Evolutionary conservation across 371 early-diverging fungal species (phyloP).

Genomic region (Rhizopus arrhizus): DNA sequence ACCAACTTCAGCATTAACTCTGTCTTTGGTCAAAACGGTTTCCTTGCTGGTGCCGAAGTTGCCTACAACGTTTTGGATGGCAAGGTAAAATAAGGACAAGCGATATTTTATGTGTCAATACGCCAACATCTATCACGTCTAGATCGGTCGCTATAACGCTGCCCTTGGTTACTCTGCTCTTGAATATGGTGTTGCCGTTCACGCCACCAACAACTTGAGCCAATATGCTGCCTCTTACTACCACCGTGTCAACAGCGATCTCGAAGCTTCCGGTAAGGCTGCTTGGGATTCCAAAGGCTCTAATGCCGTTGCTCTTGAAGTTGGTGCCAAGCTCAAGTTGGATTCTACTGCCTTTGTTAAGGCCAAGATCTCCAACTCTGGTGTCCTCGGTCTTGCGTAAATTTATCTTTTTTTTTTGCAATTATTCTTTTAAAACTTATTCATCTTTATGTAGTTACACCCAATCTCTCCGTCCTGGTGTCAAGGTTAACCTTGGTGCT

Average conservation of each 20-base stretch:
- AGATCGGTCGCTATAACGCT: slow-evolving; percentile 83
- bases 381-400: slow-evolving; percentile 85
- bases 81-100: slow-evolving; percentile 45
- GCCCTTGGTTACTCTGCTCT: slow-evolving; percentile 84
- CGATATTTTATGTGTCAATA: background rate
- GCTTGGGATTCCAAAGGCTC: slow-evolving; percentile 83
- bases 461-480: slow-evolving; percentile 91
- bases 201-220: slow-evolving; percentile 74
- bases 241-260: slow-evolving; percentile 87
- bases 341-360: slow-evolving; percentile 90
- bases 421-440: background rate
- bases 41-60: slow-evolving; percentile 89
- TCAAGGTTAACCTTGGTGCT: slow-evolving; percentile 92
- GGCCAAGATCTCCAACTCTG: slow-evolving; percentile 95
- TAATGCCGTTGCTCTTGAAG: slow-evolving; percentile 83
- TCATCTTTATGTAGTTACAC: slow-evolving; percentile 66
- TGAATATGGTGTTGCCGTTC: slow-evolving; percentile 87
- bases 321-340: slow-evolving; percentile 92
- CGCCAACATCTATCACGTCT: background rate
- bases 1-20: slow-evolving; percentile 54
- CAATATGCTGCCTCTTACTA: slow-evolving; percentile 90
- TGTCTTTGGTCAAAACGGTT: slow-evolving; percentile 76
- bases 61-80: slow-evolving; percentile 89
- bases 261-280: slow-evolving; percentile 95
- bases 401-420: slow-evolving; percentile 24